Conservation (phyloP, 2,329 filamentous ascomycete species). For the Ascochyta fabae region DNA sequence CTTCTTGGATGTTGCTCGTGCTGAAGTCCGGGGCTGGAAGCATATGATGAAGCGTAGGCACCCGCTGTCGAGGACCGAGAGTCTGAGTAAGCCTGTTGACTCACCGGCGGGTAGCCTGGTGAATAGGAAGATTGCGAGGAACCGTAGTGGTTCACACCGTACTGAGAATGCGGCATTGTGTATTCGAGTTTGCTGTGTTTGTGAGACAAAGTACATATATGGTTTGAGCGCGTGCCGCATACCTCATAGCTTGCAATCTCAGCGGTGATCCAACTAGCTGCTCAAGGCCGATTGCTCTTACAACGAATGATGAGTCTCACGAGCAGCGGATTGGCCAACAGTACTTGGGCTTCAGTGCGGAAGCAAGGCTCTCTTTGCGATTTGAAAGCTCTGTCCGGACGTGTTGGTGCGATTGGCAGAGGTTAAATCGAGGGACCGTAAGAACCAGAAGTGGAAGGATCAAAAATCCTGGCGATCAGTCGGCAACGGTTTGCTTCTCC, state of each 20-base stretch:
- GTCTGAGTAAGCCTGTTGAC: slow-evolving; percentile 40
- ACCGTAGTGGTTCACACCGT: slow-evolving; percentile 47
- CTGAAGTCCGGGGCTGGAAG: slow-evolving; percentile 34
- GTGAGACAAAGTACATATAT: slow-evolving; percentile 20
- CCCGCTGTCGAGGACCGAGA: slow-evolving; percentile 35
- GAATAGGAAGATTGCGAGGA: slow-evolving; percentile 41
- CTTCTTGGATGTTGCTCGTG: slow-evolving; percentile 36
- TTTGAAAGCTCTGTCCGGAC: neutral
- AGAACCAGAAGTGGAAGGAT: slow-evolving; percentile 18
- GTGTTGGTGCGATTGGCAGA: neutral
- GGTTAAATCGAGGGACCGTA: neutral
- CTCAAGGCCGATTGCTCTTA: slow-evolving; percentile 27
- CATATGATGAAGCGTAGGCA: slow-evolving; percentile 38
- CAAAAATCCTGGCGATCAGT: slow-evolving; percentile 19
- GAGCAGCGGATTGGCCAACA: slow-evolving; percentile 7
- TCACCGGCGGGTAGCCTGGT: slow-evolving; percentile 41
- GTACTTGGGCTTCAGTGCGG: neutral
- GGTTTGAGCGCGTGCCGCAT: slow-evolving; percentile 11
- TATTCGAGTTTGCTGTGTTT: slow-evolving; percentile 46
- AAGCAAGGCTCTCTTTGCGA: neutral
- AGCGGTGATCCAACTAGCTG: slow-evolving; percentile 30
- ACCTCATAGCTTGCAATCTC: slow-evolving; percentile 50
- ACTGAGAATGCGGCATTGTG: slow-evolving; percentile 51
- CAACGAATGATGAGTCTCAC: slow-evolving; percentile 30
- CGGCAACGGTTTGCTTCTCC: slow-evolving; percentile 6